Conservation (phyloP, 805 yeast species). For the Starmerella stellata region DNA sequence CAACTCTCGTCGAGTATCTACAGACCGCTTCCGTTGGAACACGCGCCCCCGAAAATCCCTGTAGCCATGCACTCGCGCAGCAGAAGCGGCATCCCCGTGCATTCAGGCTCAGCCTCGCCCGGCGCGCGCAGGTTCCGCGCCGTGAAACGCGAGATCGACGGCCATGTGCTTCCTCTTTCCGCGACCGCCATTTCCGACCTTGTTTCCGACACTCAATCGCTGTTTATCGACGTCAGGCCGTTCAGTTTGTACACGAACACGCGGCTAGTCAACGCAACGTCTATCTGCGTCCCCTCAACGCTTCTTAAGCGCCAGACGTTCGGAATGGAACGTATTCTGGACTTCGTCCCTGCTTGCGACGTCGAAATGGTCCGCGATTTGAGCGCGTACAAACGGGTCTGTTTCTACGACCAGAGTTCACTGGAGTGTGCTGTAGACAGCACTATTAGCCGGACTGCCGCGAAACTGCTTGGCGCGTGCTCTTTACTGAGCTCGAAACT, state of each 20-base stretch:
- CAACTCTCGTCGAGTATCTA: too few species aligned
- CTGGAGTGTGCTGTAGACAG: constrained; percentile 4
- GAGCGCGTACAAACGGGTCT: constrained; percentile 6
- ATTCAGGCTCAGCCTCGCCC: too few species aligned
- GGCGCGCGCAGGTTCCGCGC: not conserved
- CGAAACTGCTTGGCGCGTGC: constrained; percentile 12
- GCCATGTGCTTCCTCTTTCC: not conserved
- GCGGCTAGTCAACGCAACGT: constrained; percentile 45
- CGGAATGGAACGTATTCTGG: constrained; percentile 29
- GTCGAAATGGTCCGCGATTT: constrained; percentile 17
- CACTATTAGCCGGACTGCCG: constrained; percentile 12
- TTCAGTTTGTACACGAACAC: constrained; percentile 49
- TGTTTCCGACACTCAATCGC: constrained; percentile 12
- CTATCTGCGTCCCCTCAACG: constrained; percentile 80
- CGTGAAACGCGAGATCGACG: constrained; percentile 1
- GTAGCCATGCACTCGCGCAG: too few species aligned
- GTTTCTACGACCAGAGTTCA: constrained; percentile 17
- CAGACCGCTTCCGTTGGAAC: too few species aligned
- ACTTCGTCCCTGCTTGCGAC: constrained; percentile 24
- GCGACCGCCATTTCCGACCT: not conserved
- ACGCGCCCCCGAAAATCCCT: too few species aligned
- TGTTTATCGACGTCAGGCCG: constrained; percentile 66
- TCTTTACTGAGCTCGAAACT: constrained; percentile 3
- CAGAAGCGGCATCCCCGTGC: too few species aligned
- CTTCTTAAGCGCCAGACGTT: constrained; percentile 59